Evolutionary conservation across 495 filamentous ascomycete species (phyloP).

Genomic region (Penicillium daleae): DNA sequence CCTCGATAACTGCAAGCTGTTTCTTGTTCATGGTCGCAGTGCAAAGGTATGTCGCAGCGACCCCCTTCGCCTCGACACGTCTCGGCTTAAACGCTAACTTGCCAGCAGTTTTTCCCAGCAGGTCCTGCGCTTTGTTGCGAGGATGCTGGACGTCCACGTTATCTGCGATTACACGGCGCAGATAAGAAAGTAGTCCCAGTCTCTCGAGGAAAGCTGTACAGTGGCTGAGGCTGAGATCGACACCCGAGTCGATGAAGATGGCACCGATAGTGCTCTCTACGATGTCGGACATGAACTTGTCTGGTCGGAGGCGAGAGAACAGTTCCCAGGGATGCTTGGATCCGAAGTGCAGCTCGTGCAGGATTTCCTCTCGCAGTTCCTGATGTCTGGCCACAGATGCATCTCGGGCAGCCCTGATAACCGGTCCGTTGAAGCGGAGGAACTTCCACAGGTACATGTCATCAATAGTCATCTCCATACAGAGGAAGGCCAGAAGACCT

Average conservation of each 20-base stretch:
- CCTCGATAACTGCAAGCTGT: slow-evolving; percentile 10
- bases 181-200: slow-evolving; percentile 65
- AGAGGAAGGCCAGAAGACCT: slow-evolving; percentile 84
- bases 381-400: slow-evolving; percentile 51
- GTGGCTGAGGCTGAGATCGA: slow-evolving; percentile 56
- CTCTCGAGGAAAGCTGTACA: slow-evolving; percentile 63
- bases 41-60: slow-evolving; percentile 13
- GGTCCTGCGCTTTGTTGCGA: slow-evolving; percentile 66
- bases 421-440: slow-evolving; percentile 60
- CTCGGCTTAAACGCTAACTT: slow-evolving; percentile 23
- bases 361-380: slow-evolving; percentile 52
- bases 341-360: slow-evolving; percentile 49
- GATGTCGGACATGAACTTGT: slow-evolving; percentile 87
- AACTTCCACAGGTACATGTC: slow-evolving; percentile 65
- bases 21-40: slow-evolving; percentile 11
- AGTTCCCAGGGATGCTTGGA: slow-evolving; percentile 73
- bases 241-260: slow-evolving; percentile 72
- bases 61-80: slow-evolving; percentile 12
- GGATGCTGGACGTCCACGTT: slow-evolving; percentile 71
- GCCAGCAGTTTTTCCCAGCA: slow-evolving; percentile 43
- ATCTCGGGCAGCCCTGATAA: slow-evolving; percentile 51
- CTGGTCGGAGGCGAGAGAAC: slow-evolving; percentile 65
- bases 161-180: slow-evolving; percentile 63
- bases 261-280: slow-evolving; percentile 83
- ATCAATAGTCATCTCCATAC: slow-evolving; percentile 48